Percentiles rank a stretch among this genome's conserved stretches.
Conservation (phyloP, 805 yeast genomes). For the Metschnikowia reukaufii region DNA sequence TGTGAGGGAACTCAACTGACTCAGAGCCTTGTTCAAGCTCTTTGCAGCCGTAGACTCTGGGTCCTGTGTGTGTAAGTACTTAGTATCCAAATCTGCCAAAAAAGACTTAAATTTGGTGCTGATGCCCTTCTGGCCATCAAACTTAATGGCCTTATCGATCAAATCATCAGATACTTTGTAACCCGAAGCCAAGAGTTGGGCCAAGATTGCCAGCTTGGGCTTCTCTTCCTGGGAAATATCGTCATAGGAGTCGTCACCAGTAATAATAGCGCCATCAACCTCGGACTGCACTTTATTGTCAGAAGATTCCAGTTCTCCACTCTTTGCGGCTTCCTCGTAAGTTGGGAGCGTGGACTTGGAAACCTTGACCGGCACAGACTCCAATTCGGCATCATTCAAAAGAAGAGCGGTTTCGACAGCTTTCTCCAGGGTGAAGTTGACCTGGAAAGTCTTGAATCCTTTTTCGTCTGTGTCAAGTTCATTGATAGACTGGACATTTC, state of each 20-base stretch:
- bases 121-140: constrained; percentile 66
- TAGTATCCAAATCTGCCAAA: constrained; percentile 53
- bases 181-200: constrained; percentile 75
- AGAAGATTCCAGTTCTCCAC: constrained; percentile 5
- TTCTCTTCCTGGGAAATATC: constrained; percentile 74
- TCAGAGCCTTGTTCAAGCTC: constrained; percentile 30
- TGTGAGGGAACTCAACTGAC: constrained; percentile 36
- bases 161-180: constrained; percentile 64
- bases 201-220: constrained; percentile 73
- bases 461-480: constrained; percentile 28
- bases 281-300: constrained; percentile 25
- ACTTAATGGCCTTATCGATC: constrained; percentile 57
- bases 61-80: constrained; percentile 57
- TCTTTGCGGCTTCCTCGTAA: constrained; percentile 16
- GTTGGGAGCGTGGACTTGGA: constrained; percentile 20
- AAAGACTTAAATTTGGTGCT: constrained; percentile 57
- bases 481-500: constrained; percentile 43
- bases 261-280: constrained; percentile 14
- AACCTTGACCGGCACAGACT: constrained; percentile 55
- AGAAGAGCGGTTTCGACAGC: constrained; percentile 73
- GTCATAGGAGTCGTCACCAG: constrained; percentile 35
- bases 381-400: constrained; percentile 72
- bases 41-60: constrained; percentile 44
- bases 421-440: constrained; percentile 53
- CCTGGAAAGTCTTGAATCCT: constrained; percentile 42